These are phyloP conservation scores for Arabidopsis thaliana DNA, from an alignment of 345 rosid genomes.

Conservation along the genomic window DNA sequence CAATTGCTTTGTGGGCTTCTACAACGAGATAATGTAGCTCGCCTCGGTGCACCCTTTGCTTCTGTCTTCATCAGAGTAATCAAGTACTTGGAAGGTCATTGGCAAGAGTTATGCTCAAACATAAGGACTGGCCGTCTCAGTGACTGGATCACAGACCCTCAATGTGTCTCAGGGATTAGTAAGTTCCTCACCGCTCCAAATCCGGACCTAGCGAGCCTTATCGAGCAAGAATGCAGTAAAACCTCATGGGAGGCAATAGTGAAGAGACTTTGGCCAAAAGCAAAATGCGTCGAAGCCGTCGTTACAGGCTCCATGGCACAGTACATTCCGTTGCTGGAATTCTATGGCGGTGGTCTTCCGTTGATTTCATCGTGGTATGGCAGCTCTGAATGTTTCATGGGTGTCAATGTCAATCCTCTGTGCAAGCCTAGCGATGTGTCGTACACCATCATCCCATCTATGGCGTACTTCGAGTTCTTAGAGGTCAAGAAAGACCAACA, in stretches of 20 bases:
- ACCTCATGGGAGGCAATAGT: constrained; percentile 83
- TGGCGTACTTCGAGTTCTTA: constrained; percentile 88
- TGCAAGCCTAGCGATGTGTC: constrained; percentile 78
- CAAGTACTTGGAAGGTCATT: constrained; percentile 76
- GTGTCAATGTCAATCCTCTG: constrained; percentile 72
- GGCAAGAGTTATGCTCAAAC: constrained; percentile 73
- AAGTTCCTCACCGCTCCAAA: constrained; percentile 53
- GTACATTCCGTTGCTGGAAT: constrained; percentile 71
- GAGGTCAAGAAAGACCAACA: constrained; percentile 54
- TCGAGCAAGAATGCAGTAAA: constrained; percentile 57
- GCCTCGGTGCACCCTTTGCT: constrained; percentile 83
- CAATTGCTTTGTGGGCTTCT: constrained; percentile 83
- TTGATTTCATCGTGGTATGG: constrained; percentile 79
- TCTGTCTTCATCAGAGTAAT: constrained; percentile 78
- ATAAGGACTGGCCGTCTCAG: constrained; percentile 69
- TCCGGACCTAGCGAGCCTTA: constrained; percentile 54
- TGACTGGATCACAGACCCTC: constrained; percentile 73
- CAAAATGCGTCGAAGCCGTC: constrained; percentile 79
- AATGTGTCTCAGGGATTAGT: constrained; percentile 55
- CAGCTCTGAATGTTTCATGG: constrained; percentile 80
- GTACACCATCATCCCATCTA: constrained; percentile 76
- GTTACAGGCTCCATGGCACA: constrained; percentile 92
- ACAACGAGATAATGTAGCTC: constrained; percentile 66
- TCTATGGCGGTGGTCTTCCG: constrained; percentile 80
- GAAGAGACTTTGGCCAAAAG: constrained; percentile 74